These are phyloP conservation scores for Blyttiomyces sp. DNA, from an alignment of 371 early-diverging fungal species.

Conservation along the genomic window DNA sequence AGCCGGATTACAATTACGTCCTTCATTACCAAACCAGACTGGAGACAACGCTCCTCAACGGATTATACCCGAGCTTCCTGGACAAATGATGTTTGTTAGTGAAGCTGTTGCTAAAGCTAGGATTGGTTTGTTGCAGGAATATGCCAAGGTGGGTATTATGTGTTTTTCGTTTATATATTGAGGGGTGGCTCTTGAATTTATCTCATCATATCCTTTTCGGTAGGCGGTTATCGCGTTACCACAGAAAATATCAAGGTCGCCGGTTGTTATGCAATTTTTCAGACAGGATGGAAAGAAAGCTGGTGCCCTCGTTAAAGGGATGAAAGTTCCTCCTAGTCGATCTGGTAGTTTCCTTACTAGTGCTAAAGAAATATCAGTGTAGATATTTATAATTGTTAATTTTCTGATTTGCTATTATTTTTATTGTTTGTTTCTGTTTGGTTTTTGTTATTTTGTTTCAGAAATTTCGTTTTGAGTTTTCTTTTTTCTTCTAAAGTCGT, in stretches of 20 bases:
- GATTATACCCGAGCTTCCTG: slow-evolving; percentile 50
- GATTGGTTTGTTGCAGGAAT: slow-evolving; percentile 34
- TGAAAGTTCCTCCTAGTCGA: no score
- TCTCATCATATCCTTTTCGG: neutral
- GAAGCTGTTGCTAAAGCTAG: slow-evolving; percentile 44
- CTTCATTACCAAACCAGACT: no score
- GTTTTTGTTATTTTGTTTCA: no score
- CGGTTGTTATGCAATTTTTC: slow-evolving; percentile 45
- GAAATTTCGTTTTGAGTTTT: no score
- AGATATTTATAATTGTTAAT: no score
- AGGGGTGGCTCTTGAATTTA: neutral
- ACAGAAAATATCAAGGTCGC: slow-evolving; percentile 40
- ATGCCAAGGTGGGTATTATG: slow-evolving; percentile 31
- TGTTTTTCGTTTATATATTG: slow-evolving; percentile 3
- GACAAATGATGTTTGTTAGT: slow-evolving; percentile 51
- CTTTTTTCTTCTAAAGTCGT: no score
- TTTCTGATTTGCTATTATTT: no score
- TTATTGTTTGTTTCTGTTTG: no score
- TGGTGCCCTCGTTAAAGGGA: neutral
- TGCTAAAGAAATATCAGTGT: no score
- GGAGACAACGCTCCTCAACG: no score
- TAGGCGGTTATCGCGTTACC: slow-evolving; percentile 39
- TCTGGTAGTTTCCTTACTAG: no score
- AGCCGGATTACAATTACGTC: slow-evolving; percentile 26
- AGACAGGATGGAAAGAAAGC: slow-evolving; percentile 35